phyloP scores from a whole-genome alignment of 768 basidiomycete species.

The Boletellus ananiceps region DNA sequence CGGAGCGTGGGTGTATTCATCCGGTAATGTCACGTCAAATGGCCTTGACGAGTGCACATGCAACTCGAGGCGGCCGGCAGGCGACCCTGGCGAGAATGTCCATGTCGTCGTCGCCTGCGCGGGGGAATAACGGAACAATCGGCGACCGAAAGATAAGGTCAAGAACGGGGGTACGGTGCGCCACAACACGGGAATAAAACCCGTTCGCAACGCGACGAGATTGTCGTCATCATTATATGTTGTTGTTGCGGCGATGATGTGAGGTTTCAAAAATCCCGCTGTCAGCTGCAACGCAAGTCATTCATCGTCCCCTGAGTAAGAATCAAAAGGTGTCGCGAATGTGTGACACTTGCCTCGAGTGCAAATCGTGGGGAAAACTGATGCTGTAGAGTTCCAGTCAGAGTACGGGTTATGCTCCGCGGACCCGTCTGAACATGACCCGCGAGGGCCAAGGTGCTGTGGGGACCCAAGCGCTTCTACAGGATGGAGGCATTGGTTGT shows the following conservation, averaged over 20 bases:
- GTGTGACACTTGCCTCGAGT: conserved; percentile 37
- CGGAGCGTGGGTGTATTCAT: conserved; percentile 22
- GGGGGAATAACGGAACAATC: conserved; percentile 46
- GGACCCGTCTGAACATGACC: conserved; percentile 32
- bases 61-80: conserved; percentile 33
- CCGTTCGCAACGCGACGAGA: conserved; percentile 36
- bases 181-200: conserved; percentile 33
- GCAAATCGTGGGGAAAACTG: conserved; percentile 65
- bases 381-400: conserved; percentile 70
- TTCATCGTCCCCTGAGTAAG: conserved; percentile 8
- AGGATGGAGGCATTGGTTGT: conserved; percentile 17
- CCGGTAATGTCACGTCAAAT: conserved; percentile 31
- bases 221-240: conserved; percentile 50
- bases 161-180: conserved; percentile 35
- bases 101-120: conserved; percentile 42
- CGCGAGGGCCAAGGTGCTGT: conserved; percentile 40
- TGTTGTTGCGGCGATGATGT: conserved; percentile 38
- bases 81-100: conserved; percentile 23
- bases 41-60: conserved; percentile 40
- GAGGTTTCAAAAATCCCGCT: conserved; percentile 38
- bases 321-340: conserved; percentile 10
- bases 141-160: conserved; percentile 44
- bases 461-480: conserved; percentile 46
- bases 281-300: conserved; percentile 34
- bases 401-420: conserved; percentile 33